A percentile compares a stretch with the other conserved stretches of the same genome.
Conservation (phyloP, 495 filamentous ascomycete genomes). For the Paragyromitra xinjiangensis region DNA sequence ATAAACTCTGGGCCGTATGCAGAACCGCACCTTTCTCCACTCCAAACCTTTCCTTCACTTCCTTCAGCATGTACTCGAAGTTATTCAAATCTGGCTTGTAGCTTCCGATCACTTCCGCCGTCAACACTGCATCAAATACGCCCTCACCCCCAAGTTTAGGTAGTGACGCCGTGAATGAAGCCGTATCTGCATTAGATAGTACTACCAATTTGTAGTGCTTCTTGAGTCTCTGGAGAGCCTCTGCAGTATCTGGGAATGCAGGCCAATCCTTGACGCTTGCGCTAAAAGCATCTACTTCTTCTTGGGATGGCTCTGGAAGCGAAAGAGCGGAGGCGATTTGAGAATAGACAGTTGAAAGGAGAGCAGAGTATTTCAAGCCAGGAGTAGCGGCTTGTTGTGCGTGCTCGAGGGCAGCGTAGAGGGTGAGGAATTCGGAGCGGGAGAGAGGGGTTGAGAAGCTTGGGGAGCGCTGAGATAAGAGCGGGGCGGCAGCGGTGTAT, state of each 20-base stretch:
- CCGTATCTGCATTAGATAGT: constrained; percentile 75
- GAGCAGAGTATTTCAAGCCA: constrained; percentile 65
- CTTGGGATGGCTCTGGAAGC: constrained; percentile 55
- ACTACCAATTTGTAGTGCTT: constrained; percentile 74
- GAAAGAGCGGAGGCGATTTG: constrained; percentile 63
- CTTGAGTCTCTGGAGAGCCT: constrained; percentile 66
- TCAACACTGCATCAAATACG: constrained; percentile 73
- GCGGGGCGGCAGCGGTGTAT: constrained; percentile 55
- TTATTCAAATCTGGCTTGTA: constrained; percentile 77
- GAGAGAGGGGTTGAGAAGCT: constrained; percentile 61
- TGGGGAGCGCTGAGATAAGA: constrained; percentile 58
- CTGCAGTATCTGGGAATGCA: constrained; percentile 72
- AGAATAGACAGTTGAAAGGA: constrained; percentile 65
- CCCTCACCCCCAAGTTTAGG: constrained; percentile 62
- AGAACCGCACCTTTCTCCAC: constrained; percentile 66
- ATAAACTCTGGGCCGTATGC: constrained; percentile 75
- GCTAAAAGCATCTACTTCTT: constrained; percentile 62
- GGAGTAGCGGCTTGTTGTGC: constrained; percentile 64
- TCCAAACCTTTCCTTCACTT: constrained; percentile 67
- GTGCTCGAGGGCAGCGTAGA: constrained; percentile 62
- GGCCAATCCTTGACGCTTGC: constrained; percentile 68
- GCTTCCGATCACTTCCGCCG: constrained; percentile 75
- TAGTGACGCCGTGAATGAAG: constrained; percentile 67
- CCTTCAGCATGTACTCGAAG: constrained; percentile 71
- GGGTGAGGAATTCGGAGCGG: constrained; percentile 56